phyloP scores from a whole-genome alignment of 805 yeast genomes.

The Kluyveromyces wickerhamii region DNA sequence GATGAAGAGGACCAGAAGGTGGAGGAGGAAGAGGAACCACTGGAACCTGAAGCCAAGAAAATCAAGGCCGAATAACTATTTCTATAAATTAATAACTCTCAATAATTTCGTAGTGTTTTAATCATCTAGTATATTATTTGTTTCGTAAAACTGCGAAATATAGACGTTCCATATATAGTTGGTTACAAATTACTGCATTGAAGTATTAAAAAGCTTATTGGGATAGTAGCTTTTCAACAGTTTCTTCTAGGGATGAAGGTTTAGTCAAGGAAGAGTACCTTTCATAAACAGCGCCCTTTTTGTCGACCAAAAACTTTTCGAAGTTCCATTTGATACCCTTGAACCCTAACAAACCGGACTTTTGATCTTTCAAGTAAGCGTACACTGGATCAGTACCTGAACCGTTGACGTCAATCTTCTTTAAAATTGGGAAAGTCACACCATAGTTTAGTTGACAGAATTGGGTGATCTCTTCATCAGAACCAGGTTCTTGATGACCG shows the following conservation, averaged over 20 bases:
- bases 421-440: conserved; percentile 82
- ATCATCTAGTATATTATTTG: no score
- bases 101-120: no score
- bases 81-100: no score
- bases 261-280: conserved; percentile 62
- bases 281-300: conserved; percentile 45
- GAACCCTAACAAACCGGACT: conserved; percentile 55
- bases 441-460: conserved; percentile 81
- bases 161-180: no score
- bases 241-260: conserved; percentile 52
- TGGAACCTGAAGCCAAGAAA: conserved; percentile 10
- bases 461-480: conserved; percentile 57
- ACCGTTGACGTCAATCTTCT: conserved; percentile 88
- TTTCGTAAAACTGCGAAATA: no score
- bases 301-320: conserved; percentile 57
- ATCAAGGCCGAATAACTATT: conserved; percentile 9
- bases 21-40: conserved; percentile 2
- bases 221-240: conserved; percentile 48
- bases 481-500: conserved; percentile 69
- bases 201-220: background rate
- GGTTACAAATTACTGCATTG: no score
- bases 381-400: conserved; percentile 71
- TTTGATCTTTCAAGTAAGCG: conserved; percentile 60
- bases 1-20: conserved; percentile 1
- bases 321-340: conserved; percentile 73